Evolutionary conservation across 2,329 filamentous ascomycete genomes (phyloP).

Genomic region (Chaetothyriales sp.): DNA sequence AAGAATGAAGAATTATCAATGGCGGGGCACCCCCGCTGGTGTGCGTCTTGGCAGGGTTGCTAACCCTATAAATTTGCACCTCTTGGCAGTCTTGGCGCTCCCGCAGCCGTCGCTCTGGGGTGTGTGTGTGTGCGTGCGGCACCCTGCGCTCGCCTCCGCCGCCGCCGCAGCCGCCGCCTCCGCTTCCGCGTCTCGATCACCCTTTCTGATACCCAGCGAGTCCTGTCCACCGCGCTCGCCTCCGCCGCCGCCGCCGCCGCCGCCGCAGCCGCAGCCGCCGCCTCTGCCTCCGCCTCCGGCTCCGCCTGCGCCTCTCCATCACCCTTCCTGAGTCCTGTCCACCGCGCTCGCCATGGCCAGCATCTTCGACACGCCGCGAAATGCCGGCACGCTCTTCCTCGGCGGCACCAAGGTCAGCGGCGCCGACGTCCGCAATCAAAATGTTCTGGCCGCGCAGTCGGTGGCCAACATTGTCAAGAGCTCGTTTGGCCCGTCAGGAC

Average conservation of each 20-base stretch:
- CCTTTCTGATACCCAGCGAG: not conserved
- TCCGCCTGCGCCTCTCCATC: not conserved
- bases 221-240: constrained; percentile 13
- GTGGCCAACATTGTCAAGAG: constrained; percentile 99
- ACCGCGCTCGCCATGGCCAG: constrained; percentile 57
- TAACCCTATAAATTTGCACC: not conserved
- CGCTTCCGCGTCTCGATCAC: not conserved
- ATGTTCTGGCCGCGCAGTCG: constrained; percentile 88
- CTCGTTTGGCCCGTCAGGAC: constrained; percentile 89
- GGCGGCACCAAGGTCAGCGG: constrained; percentile 96
- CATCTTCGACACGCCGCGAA: constrained; percentile 90
- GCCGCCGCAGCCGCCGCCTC: not conserved
- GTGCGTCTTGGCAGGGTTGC: not conserved
- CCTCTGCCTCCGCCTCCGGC: not conserved
- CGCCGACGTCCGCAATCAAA: constrained; percentile 91
- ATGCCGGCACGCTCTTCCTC: constrained; percentile 86
- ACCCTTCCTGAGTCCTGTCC: not conserved
- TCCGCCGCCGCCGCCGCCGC: no score
- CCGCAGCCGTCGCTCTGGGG: no score
- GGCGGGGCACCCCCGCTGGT: not conserved
- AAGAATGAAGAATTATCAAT: no score
- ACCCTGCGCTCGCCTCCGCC: not conserved
- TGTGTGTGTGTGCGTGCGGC: no score
- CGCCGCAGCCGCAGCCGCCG: not conserved
- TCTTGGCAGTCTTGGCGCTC: not conserved